Percentiles rank a stretch among this genome's conserved stretches.
Conservation (phyloP, 306 rosid genomes). For the Glycine tomentella region DNA sequence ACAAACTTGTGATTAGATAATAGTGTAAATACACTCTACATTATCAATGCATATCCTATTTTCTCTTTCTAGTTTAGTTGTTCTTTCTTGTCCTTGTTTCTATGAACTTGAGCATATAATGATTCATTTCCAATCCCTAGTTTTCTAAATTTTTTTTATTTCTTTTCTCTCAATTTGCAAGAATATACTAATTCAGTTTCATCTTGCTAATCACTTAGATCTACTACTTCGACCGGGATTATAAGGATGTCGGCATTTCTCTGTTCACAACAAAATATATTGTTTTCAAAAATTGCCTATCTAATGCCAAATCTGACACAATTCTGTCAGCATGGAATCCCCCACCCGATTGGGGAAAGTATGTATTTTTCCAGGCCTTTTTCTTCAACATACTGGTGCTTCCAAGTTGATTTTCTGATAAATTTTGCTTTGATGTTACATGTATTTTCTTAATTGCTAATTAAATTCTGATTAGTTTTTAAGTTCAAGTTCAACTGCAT, state of each 20-base stretch:
- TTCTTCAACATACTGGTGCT: constrained; percentile 40
- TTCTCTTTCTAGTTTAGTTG: too few relatives aligned
- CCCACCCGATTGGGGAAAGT: constrained; percentile 97
- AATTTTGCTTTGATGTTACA: constrained; percentile 1
- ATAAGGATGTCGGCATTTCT: constrained; percentile 92
- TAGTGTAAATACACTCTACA: too few relatives aligned
- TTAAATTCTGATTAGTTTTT: constrained; percentile 15
- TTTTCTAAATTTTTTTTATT: too few relatives aligned
- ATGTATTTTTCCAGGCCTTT: constrained; percentile 52
- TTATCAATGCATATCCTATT: too few relatives aligned
- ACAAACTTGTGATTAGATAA: too few relatives aligned
- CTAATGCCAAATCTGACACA: constrained; percentile 85
- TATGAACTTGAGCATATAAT: too few relatives aligned
- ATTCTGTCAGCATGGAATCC: constrained; percentile 97
- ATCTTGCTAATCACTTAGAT: too few relatives aligned
- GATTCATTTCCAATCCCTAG: too few relatives aligned
- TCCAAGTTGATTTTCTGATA: constrained; percentile 33
- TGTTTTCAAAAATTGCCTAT: constrained; percentile 86
- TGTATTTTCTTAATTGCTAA: constrained; percentile 10
- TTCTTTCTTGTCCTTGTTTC: neutral
- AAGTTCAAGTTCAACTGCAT: constrained; percentile 32
- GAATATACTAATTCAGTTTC: too few relatives aligned
- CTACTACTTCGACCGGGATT: constrained; percentile 89
- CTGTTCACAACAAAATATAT: constrained; percentile 84
- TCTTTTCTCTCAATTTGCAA: too few relatives aligned